Evolutionary conservation across 2,329 filamentous ascomycete species (phyloP), one percentile per base, ranked within the genome.

Genomic region (Neodidymelliopsis sp.): DNA sequence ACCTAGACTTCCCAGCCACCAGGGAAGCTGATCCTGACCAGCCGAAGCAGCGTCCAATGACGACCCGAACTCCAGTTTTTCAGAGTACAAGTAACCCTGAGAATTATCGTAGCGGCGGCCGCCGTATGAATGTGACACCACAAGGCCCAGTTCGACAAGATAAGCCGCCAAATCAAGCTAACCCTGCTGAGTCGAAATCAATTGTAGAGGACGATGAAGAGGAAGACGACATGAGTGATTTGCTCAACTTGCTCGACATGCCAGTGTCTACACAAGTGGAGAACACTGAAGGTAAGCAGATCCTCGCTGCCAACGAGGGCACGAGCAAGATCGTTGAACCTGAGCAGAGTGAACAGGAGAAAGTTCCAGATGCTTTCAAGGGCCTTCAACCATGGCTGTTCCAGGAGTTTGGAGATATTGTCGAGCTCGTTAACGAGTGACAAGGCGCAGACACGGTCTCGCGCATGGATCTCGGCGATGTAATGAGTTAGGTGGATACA

Each of bases 311-410:
- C 4, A 13, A 28, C 35, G 13, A 40, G 4, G n/a, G 3, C 11
- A 5, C 10, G 18, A 10, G 9, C n/a, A 13, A 36, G 6, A 11
- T 19, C 2, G 10, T 35, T 23, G 6, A 24, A 15, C 2, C 9
- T 2, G n/a, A 30, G 12, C 2, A 35, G 12, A 12, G 36, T 13
- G 15, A 36, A 10, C 5, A 53, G 4, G 35, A 55, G 23, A 25
- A 49, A 2, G 38, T 61, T 13, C 62, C 60, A 0, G 61, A 67
- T 1, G 59, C 42, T 11, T 70, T 62, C 47, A 62, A 70, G 35
- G 71, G 65, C 35, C 54, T 75, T 1, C 68, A 74, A 31, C 62
- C 65, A 2, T 76, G 73, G 72, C 50, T 76, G 5, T 62, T 71
- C 12, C 49, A 62, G 22, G 72, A 75, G 49, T 74, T 74, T 39